phyloP scores from a whole-genome alignment of 371 early-diverging fungal species.

The Rhizomucor miehei region DNA sequence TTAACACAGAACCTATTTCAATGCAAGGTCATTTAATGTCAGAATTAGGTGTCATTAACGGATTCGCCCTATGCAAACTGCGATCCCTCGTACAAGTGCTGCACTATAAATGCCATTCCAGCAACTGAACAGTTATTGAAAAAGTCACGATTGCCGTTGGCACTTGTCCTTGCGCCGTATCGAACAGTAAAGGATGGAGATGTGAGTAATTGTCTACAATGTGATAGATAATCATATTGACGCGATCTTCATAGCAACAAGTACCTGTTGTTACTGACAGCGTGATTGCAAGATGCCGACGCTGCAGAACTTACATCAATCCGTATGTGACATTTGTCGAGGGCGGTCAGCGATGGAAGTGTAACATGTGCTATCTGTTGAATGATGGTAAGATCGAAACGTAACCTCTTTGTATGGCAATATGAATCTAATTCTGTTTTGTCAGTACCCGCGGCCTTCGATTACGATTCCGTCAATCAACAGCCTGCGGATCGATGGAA shows the following conservation, averaged over 20 bases:
- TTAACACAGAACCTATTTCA: background rate
- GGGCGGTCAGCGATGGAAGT: constrained; percentile 93
- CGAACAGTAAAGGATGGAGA: constrained; percentile 55
- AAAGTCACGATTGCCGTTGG: constrained; percentile 87
- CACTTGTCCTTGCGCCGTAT: constrained; percentile 86
- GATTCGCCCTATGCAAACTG: constrained; percentile 67
- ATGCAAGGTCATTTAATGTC: background rate
- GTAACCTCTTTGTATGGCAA: background rate
- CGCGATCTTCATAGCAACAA: constrained; percentile 42
- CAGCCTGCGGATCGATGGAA: constrained; percentile 66
- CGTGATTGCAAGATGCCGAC: constrained; percentile 89
- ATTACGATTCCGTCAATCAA: constrained; percentile 71
- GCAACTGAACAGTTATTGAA: constrained; percentile 73
- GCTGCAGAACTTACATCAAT: constrained; percentile 95
- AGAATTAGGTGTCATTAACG: constrained; percentile 56
- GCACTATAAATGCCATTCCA: constrained; percentile 89
- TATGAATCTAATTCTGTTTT: background rate
- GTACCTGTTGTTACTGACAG: constrained; percentile 84
- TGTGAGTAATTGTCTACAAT: constrained; percentile 24
- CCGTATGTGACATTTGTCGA: constrained; percentile 93
- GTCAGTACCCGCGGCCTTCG: constrained; percentile 72
- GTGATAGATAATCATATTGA: background rate
- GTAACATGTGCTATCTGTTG: constrained; percentile 89
- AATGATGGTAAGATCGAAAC: constrained; percentile 71
- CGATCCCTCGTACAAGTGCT: constrained; percentile 79